These are phyloP conservation scores for Strigomonas culicis DNA, from an alignment of 208 protist species.

Conservation along the genomic window DNA sequence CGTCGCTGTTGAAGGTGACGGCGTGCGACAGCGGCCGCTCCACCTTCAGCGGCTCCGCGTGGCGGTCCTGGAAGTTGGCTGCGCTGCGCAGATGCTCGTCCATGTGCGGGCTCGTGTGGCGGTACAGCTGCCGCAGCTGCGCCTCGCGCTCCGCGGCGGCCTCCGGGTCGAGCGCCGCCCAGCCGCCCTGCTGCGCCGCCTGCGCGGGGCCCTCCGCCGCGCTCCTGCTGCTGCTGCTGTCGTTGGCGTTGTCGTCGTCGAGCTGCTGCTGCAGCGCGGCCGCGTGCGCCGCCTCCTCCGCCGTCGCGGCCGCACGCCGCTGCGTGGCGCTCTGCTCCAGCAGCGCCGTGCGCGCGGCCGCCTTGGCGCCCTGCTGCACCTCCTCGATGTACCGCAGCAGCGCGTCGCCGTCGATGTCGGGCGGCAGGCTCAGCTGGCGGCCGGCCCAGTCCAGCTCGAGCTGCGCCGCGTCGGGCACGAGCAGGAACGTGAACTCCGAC, in stretches of 20 bases:
- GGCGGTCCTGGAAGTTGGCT: slow-evolving; percentile 17
- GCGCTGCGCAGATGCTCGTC: slow-evolving; percentile 84
- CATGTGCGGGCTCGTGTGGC: slow-evolving; percentile 62
- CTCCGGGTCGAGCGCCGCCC: neutral
- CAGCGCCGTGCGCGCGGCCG: slow-evolving; percentile 45
- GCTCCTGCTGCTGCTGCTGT: neutral
- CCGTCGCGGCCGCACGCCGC: slow-evolving; percentile 28
- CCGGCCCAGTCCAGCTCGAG: slow-evolving; percentile 82
- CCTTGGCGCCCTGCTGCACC: slow-evolving; percentile 73
- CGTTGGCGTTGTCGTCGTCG: neutral
- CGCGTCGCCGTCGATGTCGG: slow-evolving; percentile 86
- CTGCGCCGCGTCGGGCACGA: slow-evolving; percentile 32
- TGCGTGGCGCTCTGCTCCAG: slow-evolving; percentile 58
- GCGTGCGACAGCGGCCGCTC: slow-evolving; percentile 82
- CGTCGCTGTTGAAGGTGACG: slow-evolving; percentile 85
- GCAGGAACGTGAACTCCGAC: slow-evolving; percentile 84
- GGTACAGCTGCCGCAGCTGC: slow-evolving; percentile 46
- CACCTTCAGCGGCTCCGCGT: slow-evolving; percentile 66
- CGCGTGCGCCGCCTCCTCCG: slow-evolving; percentile 25
- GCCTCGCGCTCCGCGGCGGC: neutral
- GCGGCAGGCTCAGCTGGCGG: slow-evolving; percentile 64
- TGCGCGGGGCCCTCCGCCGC: neutral
- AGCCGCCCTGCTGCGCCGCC: slow-evolving; percentile 4
- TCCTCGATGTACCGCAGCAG: slow-evolving; percentile 86
- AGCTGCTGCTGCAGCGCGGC: slow-evolving; percentile 62